Evolutionary conservation across 768 basidiomycete species (phyloP).

Genomic region (Coprinopsis strossmayeri): DNA sequence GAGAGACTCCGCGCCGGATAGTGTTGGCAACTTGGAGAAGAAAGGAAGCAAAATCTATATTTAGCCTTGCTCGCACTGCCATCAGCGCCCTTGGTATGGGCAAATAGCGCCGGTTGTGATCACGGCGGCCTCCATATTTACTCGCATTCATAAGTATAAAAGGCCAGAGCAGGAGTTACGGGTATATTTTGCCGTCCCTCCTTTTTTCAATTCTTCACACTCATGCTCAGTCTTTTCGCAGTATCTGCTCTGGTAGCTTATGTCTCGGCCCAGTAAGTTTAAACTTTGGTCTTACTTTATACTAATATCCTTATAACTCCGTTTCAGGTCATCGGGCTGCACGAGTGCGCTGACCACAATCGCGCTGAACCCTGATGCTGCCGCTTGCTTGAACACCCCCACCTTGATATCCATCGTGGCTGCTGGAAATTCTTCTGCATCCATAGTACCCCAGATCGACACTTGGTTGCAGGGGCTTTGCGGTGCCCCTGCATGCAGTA

Average conservation of each 20-base stretch:
- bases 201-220: constrained; percentile 9
- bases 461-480: constrained; percentile 59
- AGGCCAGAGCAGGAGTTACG: not conserved
- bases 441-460: constrained; percentile 44
- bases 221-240: constrained; percentile 22
- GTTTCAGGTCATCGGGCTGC: constrained; percentile 39
- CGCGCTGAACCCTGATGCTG: constrained; percentile 35
- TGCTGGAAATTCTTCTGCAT: constrained; percentile 24
- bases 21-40: no score
- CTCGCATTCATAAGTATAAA: no score
- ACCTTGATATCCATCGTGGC: constrained; percentile 37
- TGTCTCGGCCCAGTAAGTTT: constrained; percentile 39
- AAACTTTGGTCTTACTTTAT: constrained; percentile 15
- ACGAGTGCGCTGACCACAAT: constrained; percentile 37
- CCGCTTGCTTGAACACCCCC: constrained; percentile 41
- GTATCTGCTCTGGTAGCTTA: constrained; percentile 25
- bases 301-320: constrained; percentile 1
- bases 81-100: no score
- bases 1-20: no score
- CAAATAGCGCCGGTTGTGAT: no score
- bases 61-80: no score
- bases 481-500: constrained; percentile 44
- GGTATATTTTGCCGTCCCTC: not conserved
- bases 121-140: no score
- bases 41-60: no score